Conservation (phyloP, 1,284 basidiomycete genomes). For the Stygiomarasmius scandens region DNA sequence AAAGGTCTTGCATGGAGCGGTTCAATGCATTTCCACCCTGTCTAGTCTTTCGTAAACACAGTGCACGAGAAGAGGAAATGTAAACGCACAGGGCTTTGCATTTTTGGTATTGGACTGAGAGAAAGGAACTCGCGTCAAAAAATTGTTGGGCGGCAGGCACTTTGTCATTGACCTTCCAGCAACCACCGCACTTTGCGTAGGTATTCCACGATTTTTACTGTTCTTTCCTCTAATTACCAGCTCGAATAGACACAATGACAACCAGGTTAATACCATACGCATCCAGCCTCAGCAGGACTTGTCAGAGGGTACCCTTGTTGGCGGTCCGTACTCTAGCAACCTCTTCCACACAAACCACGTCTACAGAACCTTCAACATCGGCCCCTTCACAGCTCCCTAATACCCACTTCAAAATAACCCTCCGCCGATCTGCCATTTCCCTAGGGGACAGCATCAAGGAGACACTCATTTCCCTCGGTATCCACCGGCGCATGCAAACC, state of each 20-base stretch:
- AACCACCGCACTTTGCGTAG: background rate
- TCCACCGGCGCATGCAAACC: slow-evolving; percentile 79
- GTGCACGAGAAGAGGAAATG: background rate
- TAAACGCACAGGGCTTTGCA: slow-evolving; percentile 16
- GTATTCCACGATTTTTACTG: background rate
- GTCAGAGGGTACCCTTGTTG: background rate
- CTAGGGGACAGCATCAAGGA: slow-evolving; percentile 72
- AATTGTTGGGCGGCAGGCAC: background rate
- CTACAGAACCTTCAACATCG: background rate
- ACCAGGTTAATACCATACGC: background rate
- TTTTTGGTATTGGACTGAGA: background rate
- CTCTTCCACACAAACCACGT: background rate
- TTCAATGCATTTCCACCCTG: slow-evolving; percentile 74
- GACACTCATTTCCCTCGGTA: slow-evolving; percentile 75
- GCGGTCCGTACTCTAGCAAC: slow-evolving; percentile 3
- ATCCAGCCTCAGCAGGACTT: background rate
- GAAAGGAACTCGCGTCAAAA: background rate
- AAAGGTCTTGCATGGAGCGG: slow-evolving; percentile 75
- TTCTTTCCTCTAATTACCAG: background rate
- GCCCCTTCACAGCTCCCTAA: no score
- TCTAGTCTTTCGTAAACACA: slow-evolving; percentile 43
- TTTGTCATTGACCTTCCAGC: background rate
- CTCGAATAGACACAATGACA: background rate
- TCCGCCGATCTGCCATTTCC: slow-evolving; percentile 81
- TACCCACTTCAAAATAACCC: slow-evolving; percentile 85